phyloP scores from a whole-genome alignment of 1,284 basidiomycete species.

The Grifola frondosa region DNA sequence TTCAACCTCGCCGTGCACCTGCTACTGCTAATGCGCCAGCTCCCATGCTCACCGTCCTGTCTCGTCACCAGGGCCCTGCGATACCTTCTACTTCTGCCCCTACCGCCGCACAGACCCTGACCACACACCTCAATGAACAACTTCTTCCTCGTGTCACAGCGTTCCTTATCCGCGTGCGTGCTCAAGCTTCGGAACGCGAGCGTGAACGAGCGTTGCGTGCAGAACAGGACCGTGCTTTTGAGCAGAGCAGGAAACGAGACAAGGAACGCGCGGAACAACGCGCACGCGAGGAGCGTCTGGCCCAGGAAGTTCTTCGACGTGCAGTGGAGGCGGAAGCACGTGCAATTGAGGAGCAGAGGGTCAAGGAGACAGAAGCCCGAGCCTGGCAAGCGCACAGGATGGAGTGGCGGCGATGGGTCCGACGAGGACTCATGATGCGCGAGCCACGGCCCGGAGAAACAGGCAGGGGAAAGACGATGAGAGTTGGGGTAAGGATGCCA shows the following conservation, averaged over 20 bases:
- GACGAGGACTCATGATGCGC: slow-evolving; percentile 37
- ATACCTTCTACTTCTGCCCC: slow-evolving; percentile 43
- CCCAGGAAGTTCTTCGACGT: slow-evolving; percentile 31
- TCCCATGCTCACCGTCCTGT: slow-evolving; percentile 73
- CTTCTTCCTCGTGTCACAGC: slow-evolving; percentile 79
- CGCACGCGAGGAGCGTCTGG: slow-evolving; percentile 44
- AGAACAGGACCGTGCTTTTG: slow-evolving; percentile 82
- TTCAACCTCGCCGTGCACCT: slow-evolving; percentile 67
- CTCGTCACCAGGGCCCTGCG: slow-evolving; percentile 76
- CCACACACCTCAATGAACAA: slow-evolving; percentile 63
- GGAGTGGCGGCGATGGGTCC: slow-evolving; percentile 53
- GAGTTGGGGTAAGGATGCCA: slow-evolving; percentile 70
- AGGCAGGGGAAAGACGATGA: slow-evolving; percentile 38
- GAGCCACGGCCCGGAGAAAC: slow-evolving; percentile 35
- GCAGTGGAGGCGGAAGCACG: slow-evolving; percentile 31
- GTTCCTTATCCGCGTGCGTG: slow-evolving; percentile 64
- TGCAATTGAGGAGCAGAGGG: slow-evolving; percentile 30
- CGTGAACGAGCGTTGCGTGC: slow-evolving; percentile 61
- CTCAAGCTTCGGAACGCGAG: slow-evolving; percentile 59
- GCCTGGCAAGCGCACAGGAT: slow-evolving; percentile 36
- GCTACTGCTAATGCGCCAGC: slow-evolving; percentile 43
- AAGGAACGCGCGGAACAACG: slow-evolving; percentile 60
- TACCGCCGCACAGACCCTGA: slow-evolving; percentile 64
- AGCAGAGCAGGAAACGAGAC: slow-evolving; percentile 66
- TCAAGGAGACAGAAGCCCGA: slow-evolving; percentile 33